Evolutionary conservation across 1,284 basidiomycete species (phyloP).

Genomic region (Caloboletus firmus): DNA sequence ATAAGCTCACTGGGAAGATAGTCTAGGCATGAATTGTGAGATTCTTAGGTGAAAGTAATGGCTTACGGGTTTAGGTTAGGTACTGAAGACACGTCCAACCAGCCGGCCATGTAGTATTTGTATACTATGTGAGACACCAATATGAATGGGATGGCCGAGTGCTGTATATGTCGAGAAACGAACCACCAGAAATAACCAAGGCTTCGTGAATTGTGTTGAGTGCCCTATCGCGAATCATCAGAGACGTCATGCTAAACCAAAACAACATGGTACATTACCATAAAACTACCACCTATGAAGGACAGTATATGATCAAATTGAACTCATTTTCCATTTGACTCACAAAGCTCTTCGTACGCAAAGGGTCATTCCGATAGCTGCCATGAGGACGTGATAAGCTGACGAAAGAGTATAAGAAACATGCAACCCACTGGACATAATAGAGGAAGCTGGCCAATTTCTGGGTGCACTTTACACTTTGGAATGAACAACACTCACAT

Average conservation of each 20-base stretch:
- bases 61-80: too few species aligned
- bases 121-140: too few species aligned
- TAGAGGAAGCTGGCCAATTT: conserved; percentile 21
- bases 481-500: conserved; percentile 7
- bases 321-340: neutral
- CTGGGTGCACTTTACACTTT: neutral
- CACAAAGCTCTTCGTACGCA: conserved; percentile 10
- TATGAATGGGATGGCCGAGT: neutral
- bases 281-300: conserved; percentile 8
- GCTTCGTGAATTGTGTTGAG: conserved; percentile 9
- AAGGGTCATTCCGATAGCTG: conserved; percentile 12
- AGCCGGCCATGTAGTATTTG: too few species aligned
- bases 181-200: conserved; percentile 7
- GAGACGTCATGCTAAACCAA: neutral
- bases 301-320: neutral
- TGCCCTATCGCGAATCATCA: neutral
- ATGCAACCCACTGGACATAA: conserved; percentile 6
- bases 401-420: neutral
- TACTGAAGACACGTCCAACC: too few species aligned
- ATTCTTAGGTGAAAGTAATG: too few species aligned
- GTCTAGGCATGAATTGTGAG: too few species aligned
- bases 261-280: neutral
- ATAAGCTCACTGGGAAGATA: too few species aligned
- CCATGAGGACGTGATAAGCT: neutral
- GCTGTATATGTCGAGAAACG: neutral